Conservation (phyloP, 345 rosid genomes). For the Eucalyptus pauciflora region DNA sequence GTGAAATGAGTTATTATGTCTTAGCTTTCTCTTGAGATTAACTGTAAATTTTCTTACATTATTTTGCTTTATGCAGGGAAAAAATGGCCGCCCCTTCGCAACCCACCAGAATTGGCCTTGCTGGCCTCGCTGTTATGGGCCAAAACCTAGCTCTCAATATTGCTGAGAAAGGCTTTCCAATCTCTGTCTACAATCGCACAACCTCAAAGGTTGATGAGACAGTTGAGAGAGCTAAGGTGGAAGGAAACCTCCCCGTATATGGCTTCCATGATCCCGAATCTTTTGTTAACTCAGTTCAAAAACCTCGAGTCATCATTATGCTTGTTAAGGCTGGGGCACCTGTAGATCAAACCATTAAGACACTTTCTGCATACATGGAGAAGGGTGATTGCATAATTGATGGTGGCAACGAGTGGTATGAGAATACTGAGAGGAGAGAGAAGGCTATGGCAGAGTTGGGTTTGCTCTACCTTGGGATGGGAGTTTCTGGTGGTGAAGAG, state of each 20-base stretch:
- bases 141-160: conserved; percentile 93
- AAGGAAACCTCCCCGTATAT: conserved; percentile 69
- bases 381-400: conserved; percentile 93
- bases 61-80: conserved; percentile 7
- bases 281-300: conserved; percentile 71
- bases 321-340: conserved; percentile 96
- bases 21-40: background rate
- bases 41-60: background rate
- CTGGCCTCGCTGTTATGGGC: conserved; percentile 98
- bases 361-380: conserved; percentile 74
- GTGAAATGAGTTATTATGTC: background rate
- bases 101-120: conserved; percentile 77
- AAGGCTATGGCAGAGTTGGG: conserved; percentile 59
- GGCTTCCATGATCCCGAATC: conserved; percentile 87
- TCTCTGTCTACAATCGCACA: conserved; percentile 89
- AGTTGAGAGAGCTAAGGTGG: conserved; percentile 75
- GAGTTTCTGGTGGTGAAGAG: conserved; percentile 97
- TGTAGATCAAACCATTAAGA: conserved; percentile 84
- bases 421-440: conserved; percentile 90
- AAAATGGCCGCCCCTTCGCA: conserved; percentile 46
- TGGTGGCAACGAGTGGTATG: conserved; percentile 98
- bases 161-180: conserved; percentile 92
- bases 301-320: conserved; percentile 90
- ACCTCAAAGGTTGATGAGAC: conserved; percentile 88
- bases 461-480: conserved; percentile 91